Conservation (phyloP, 306 rosid species). For the Glycine soja region DNA sequence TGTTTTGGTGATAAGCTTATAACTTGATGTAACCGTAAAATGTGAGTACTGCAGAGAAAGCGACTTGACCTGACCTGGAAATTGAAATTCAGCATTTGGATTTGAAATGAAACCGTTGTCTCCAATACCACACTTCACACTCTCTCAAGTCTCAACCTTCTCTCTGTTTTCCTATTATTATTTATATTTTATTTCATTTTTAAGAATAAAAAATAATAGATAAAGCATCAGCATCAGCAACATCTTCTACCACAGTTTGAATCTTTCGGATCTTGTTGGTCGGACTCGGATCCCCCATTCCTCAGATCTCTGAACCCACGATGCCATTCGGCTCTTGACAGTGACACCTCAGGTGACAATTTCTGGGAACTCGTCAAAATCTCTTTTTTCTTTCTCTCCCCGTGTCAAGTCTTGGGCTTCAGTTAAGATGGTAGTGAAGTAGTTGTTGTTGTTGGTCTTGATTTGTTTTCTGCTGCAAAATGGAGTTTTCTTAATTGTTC, state of each 20-base stretch:
- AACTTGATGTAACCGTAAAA: constrained; percentile 2
- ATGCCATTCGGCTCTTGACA: constrained; percentile 44
- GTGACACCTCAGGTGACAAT: constrained; percentile 51
- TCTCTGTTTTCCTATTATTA: background rate
- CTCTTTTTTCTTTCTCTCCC: constrained; percentile 39
- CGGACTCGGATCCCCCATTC: constrained; percentile 67
- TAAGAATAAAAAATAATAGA: constrained; percentile 5
- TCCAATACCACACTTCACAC: constrained; percentile 3
- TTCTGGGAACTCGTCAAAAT: constrained; percentile 37
- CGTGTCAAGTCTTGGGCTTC: background rate
- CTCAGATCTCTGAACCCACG: constrained; percentile 59
- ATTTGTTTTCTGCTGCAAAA: constrained; percentile 21
- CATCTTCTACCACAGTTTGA: constrained; percentile 41
- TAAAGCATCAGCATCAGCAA: constrained; percentile 30
- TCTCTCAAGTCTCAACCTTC: constrained; percentile 1
- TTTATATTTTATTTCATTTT: background rate
- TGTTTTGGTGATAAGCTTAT: no score
- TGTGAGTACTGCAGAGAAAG: constrained; percentile 23
- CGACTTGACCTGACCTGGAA: constrained; percentile 47
- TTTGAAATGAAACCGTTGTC: constrained; percentile 34
- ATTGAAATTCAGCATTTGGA: constrained; percentile 41
- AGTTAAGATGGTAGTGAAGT: constrained; percentile 24
- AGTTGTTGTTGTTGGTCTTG: background rate
- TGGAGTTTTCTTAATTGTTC: constrained; percentile 23
- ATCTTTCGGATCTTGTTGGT: constrained; percentile 65